Percentiles rank a stretch among this genome's conserved stretches.
phyloP scores from a whole-genome alignment of 306 rosid species.

The Lagenaria siceraria region DNA sequence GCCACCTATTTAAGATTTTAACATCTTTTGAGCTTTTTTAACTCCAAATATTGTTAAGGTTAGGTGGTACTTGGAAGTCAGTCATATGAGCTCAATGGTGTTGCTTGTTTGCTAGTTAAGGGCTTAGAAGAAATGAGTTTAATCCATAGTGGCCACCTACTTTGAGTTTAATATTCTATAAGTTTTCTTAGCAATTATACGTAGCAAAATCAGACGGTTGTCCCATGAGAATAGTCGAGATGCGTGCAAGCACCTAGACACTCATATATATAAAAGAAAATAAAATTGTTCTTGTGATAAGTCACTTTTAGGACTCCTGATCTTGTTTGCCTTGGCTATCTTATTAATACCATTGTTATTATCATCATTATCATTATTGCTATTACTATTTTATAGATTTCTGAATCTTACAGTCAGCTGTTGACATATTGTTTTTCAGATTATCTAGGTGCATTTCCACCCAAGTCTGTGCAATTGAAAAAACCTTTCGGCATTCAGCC shows the following conservation, averaged over 20 bases:
- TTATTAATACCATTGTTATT: neutral
- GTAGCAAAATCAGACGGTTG: no score
- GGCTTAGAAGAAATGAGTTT: neutral
- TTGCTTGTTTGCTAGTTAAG: neutral
- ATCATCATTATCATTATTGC: neutral
- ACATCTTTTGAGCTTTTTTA: neutral
- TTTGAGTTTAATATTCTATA: no score
- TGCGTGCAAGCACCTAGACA: neutral
- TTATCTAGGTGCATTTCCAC: constrained; percentile 66
- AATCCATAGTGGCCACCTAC: neutral
- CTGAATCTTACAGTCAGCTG: constrained; percentile 11
- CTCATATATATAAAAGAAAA: no score
- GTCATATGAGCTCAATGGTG: neutral
- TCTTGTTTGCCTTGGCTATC: neutral
- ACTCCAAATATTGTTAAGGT: neutral
- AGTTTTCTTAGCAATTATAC: no score
- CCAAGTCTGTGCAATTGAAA: constrained; percentile 54
- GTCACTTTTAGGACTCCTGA: neutral
- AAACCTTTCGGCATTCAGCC: constrained; percentile 75
- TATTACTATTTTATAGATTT: neutral
- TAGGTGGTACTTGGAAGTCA: neutral
- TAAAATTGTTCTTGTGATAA: neutral
- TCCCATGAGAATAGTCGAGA: neutral
- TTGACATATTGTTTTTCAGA: constrained; percentile 26
- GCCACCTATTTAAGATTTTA: neutral